Evolutionary conservation across 176 grass and related monocot genomes (phyloP).

Genomic region (Puya raimondii): DNA sequence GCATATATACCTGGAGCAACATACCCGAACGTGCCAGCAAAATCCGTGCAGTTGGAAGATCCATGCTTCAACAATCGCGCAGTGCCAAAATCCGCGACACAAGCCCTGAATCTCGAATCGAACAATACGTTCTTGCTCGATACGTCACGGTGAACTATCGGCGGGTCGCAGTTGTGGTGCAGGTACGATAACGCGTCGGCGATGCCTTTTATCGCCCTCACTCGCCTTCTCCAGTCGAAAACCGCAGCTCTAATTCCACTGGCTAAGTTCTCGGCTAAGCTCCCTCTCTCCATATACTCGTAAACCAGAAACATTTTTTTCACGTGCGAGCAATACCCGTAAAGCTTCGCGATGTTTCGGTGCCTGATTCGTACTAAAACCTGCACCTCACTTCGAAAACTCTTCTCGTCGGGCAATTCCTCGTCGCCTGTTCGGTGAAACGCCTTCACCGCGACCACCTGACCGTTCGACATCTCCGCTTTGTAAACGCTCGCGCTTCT

Average conservation of each 20-base stretch:
- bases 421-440: too few species aligned
- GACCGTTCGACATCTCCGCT: too few species aligned
- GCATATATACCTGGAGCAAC: constrained; percentile 9
- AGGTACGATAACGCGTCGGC: constrained; percentile 12
- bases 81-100: constrained; percentile 16
- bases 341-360: constrained; percentile 17
- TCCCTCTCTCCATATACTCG: constrained; percentile 15
- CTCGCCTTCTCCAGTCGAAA: constrained; percentile 5
- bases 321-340: background rate
- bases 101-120: constrained; percentile 6
- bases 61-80: constrained; percentile 1
- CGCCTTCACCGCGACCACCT: too few species aligned
- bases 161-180: background rate
- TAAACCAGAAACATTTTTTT: constrained; percentile 12
- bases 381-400: constrained; percentile 14
- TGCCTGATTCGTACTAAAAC: constrained; percentile 10
- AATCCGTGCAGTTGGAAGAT: constrained; percentile 10
- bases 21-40: constrained; percentile 18
- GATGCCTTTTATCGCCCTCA: constrained; percentile 10
- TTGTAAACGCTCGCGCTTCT: too few species aligned
- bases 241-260: background rate
- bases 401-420: background rate
- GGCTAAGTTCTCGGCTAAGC: constrained; percentile 1
- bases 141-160: constrained; percentile 7
- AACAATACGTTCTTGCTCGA: constrained; percentile 18